These are phyloP conservation scores for Scutellaria minor DNA, from an alignment of 257 asterid species.

Conservation along the genomic window DNA sequence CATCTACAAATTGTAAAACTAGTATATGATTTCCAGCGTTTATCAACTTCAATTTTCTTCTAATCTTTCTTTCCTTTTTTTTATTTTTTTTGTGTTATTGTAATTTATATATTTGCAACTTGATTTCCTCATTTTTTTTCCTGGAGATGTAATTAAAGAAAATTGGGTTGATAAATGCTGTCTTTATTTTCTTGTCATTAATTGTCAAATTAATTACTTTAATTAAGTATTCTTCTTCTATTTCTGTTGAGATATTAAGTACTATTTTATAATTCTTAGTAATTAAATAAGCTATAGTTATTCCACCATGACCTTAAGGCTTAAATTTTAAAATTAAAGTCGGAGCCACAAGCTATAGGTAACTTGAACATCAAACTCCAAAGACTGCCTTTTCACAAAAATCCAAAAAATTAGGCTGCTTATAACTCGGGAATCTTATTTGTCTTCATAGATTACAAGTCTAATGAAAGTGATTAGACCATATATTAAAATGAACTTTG, in stretches of 20 bases:
- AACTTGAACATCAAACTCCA: conserved; percentile 4
- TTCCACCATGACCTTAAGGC: too few species aligned
- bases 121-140: conserved; percentile 34
- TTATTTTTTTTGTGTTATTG: not conserved
- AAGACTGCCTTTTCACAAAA: not conserved
- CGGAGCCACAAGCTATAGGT: not conserved
- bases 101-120: conserved; percentile 19
- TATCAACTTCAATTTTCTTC: conserved; percentile 30
- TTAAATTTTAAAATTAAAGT: not conserved
- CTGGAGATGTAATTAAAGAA: conserved; percentile 44
- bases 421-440: too few species aligned
- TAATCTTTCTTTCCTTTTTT: not conserved
- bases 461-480: too few species aligned
- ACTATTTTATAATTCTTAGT: too few species aligned
- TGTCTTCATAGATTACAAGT: too few species aligned
- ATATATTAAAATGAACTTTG: too few species aligned
- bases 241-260: too few species aligned
- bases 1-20: conserved; percentile 75
- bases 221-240: too few species aligned
- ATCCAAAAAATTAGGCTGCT: too few species aligned
- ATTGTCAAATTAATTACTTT: too few species aligned
- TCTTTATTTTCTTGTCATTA: not conserved
- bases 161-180: conserved; percentile 43
- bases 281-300: too few species aligned
- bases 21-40: conserved; percentile 24